Evolutionary conservation across 2,329 filamentous ascomycete species (phyloP), one percentile per base, ranked within the genome.

Genomic region (Arthrobotrys megalospora): DNA sequence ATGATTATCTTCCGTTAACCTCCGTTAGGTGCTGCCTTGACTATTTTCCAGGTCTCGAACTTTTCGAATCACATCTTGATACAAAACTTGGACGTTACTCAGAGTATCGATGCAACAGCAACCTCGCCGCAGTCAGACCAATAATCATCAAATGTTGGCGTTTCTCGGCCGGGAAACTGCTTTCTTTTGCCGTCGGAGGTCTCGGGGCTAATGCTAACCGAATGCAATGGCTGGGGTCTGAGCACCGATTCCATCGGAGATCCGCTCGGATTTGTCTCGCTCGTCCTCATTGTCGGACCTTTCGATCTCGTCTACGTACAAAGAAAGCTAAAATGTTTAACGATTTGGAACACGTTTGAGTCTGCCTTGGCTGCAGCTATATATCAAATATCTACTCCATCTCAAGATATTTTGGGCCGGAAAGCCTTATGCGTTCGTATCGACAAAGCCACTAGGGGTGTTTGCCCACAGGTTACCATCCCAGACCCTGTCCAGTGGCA

Each of bases 291-390:
- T 43, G 36, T 65, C 58, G 41, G 41, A 66, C 11, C 60, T 38
- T 36, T 21, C 2, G 50, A 60, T 63, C 43, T 76, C 65, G 58
- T 12, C 32, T 47, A 45, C 36, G n/a, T n/a, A n/a, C n/a, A n/a
- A n/a, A 53, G 24, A 28, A 28, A 28, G 45, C 38, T n/a, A 41
- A 50, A 69, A 50, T 19, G 36, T 36, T 36, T 58, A 47, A 53
- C 68, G 28, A 69, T 69, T 76, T 58, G 47, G 71, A 65, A 69
- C 55, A 64, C 32, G 36, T 36, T 70, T 64, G 28, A 52, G 48
- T 76, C 72, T 76, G 72, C 72, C 72, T 76, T 76, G 65, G 45
- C 14, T 24, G 24, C 11, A 63, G 38, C 41, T 77, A 43, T 52
- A 68, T 68, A 53, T 75, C 70, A 76, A 68, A 71, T 71, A 58